Base-by-base conservation (phyloP, 2,329 filamentous ascomycete genomes). In the Aspergillus niger region DNA sequence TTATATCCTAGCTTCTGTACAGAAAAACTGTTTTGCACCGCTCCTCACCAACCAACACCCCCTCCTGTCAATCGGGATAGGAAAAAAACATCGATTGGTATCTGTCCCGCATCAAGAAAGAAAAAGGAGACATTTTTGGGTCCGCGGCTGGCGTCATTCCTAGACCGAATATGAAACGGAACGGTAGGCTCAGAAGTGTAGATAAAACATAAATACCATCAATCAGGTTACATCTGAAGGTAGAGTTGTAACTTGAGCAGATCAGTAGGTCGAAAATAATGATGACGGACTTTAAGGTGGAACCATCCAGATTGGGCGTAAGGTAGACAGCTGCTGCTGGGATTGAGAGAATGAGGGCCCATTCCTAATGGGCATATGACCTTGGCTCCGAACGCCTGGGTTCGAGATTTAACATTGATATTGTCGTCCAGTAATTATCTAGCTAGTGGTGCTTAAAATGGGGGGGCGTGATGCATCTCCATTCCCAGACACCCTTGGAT, bases 261-360 rank as follows among this genome's bases (percentile, higher is more conserved):
- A 55, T 57, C 32, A 41, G 26, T 57, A 49, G 49, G 36, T 36
- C 32, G 57, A 50, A 43, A 63, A 63, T 55, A 51, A 54, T 66
- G 59, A 65, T 64, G 66, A 65, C 62, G 61, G 65, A 60, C 60
- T 55, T 2, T 63, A 39, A 60, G 55, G 65, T 66, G 67, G 64
- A 69, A 62, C 64, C 63, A 61, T 57, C 56, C 50, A 60, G 60
- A 61, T 64, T 66, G 64, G 64, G 59, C 38, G 62, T 39, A 57
- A 63, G 60, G 57, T 30, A 62, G 55, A 49, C 53, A 57, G 60
- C 51, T 61, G 39, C 51, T 61, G 49, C 44, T 41, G 50, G 30
- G 36, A 57, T 39, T 60, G 53, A 47, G 57, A 55, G 49, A 62
- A 55, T 49, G 47, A 32, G 24, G 47, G 54, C 60, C 54, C 57